Base-by-base conservation (phyloP, 257 asterid species). In the Echium plantagineum region DNA sequence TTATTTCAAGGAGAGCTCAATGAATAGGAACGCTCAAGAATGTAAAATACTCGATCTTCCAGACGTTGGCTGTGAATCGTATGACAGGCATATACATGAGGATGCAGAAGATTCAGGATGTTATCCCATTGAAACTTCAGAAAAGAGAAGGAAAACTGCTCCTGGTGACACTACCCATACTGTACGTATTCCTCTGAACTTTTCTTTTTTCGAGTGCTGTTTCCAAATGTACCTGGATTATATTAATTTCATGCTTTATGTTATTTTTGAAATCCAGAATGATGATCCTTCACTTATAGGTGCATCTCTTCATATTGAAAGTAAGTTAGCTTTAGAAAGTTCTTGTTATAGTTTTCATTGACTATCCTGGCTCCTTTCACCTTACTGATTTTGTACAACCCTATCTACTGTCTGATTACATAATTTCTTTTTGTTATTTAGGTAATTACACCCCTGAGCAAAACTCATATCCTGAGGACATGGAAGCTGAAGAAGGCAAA, bases 71-170 rank as follows among this genome's bases (percentile, higher is more conserved):
- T 49, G 64, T 10, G 80, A 72, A 35, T 46, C 62, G 52, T 66
- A 74, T 57, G 73, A 67, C 42, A 35, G 52, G 56, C 60, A 51
- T 55, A 58, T 53, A 69, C 75, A 62, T 28, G 68, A 66, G 65
- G 63, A 69, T 61, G 15, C 9, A 1, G 13, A 8, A 28, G 65
- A 70, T 42, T 63, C 73, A 54, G 55, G 52, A 51, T 51, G 65
- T 57, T 71, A 65, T 63, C 65, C 59, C 53, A 68, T 63, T 17
- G 81, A 75, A 64, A 48, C 70, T 64, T 52, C 71, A 47, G 24
- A 57, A 17, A 83, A 73, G 75, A 83, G 72, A 75, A 82, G 93
- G 74, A 88, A 78, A 74, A 69, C 69, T 47, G 65, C 76, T 54
- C 75, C 72, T 57, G 62, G 62, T 21, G 78, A 80, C 32, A 46